A percentile compares a stretch with the other conserved stretches of the same genome.
Conservation (phyloP, 768 basidiomycete species). For the Filobasidium wieringae region DNA sequence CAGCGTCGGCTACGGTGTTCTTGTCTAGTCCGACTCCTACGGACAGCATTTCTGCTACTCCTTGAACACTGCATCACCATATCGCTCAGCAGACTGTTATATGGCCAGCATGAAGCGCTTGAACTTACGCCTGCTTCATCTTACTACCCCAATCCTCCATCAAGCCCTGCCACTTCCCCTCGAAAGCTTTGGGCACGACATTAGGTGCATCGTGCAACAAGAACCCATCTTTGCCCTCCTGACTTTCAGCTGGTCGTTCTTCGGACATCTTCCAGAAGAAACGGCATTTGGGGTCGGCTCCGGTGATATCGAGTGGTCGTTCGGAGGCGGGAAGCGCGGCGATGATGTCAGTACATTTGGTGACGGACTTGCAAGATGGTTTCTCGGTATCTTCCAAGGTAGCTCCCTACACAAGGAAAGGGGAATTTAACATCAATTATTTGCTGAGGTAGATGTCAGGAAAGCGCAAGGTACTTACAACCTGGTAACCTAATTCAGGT, state of each 20-base stretch:
- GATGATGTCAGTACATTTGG: slow-evolving; percentile 71
- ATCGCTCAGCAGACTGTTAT: neutral
- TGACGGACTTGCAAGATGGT: slow-evolving; percentile 47
- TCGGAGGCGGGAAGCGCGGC: slow-evolving; percentile 61
- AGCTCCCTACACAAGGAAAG: slow-evolving; percentile 48
- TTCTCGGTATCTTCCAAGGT: slow-evolving; percentile 96
- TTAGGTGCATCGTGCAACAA: slow-evolving; percentile 54
- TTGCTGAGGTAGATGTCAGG: neutral
- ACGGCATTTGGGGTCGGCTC: slow-evolving; percentile 84
- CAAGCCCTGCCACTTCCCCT: slow-evolving; percentile 53
- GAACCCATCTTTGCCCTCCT: neutral
- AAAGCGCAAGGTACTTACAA: slow-evolving; percentile 18
- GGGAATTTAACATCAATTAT: neutral
- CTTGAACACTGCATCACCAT: slow-evolving; percentile 52
- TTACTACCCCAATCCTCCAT: slow-evolving; percentile 79
- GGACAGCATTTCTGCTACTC: slow-evolving; percentile 77
- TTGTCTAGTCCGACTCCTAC: slow-evolving; percentile 64
- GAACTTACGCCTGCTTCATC: slow-evolving; percentile 73
- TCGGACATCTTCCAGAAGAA: slow-evolving; percentile 36
- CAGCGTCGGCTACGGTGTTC: slow-evolving; percentile 64
- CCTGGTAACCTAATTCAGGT: slow-evolving; percentile 76
- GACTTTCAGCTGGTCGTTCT: neutral
- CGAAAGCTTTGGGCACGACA: slow-evolving; percentile 60
- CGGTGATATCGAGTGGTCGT: slow-evolving; percentile 59
- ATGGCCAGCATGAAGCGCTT: too few species aligned